Evolutionary conservation across 257 asterid species (phyloP).

Genomic region (Przewalskia tangutica): DNA sequence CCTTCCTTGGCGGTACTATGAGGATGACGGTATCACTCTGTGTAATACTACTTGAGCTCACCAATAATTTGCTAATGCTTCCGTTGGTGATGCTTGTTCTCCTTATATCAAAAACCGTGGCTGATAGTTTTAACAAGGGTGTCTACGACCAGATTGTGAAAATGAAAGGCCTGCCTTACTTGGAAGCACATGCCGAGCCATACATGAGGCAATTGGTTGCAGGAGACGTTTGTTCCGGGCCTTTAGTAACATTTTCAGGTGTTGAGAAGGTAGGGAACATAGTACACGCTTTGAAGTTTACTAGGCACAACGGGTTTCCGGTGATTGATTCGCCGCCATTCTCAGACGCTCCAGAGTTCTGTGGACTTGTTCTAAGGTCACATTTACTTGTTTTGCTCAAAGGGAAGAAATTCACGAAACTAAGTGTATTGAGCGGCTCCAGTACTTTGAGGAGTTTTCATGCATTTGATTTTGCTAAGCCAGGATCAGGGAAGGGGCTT

Average conservation of each 20-base stretch:
- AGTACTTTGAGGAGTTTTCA: conserved; percentile 35
- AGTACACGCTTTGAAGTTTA: conserved; percentile 46
- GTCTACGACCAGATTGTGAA: conserved; percentile 87
- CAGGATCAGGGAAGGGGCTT: conserved; percentile 88
- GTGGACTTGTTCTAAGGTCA: conserved; percentile 79
- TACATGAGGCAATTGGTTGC: conserved; percentile 84
- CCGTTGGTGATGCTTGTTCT: conserved; percentile 90
- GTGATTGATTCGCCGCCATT: conserved; percentile 89
- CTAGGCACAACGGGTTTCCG: conserved; percentile 79
- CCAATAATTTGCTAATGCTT: conserved; percentile 81
- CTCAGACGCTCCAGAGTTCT: conserved; percentile 64
- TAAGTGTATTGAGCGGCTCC: conserved; percentile 33
- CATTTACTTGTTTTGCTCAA: conserved; percentile 73
- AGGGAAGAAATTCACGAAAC: conserved; percentile 50
- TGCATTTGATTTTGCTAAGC: conserved; percentile 78
- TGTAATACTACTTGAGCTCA: conserved; percentile 82
- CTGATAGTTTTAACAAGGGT: conserved; percentile 71
- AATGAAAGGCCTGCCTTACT: conserved; percentile 89
- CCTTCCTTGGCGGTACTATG: conserved; percentile 98
- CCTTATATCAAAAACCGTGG: conserved; percentile 85
- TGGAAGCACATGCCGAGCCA: conserved; percentile 94
- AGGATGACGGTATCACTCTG: conserved; percentile 97
- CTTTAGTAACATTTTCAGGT: conserved; percentile 60
- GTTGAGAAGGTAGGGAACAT: conserved; percentile 76
- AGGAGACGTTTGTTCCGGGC: conserved; percentile 87